Evolutionary conservation across 2,329 filamentous ascomycete species (phyloP).

Genomic region (Aspergillus sp.): DNA sequence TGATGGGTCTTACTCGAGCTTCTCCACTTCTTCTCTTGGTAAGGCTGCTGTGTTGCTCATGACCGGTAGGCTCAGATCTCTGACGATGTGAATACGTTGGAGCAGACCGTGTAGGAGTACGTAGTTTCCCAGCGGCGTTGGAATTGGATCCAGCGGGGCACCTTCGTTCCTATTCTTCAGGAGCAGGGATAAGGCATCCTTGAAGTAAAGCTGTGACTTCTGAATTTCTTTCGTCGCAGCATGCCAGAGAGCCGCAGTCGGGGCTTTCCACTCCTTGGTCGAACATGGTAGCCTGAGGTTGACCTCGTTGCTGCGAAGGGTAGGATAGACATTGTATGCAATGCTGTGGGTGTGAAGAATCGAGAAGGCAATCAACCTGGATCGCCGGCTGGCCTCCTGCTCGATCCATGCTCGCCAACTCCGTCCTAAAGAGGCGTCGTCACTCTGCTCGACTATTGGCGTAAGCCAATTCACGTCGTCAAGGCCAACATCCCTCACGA

Average conservation of each 20-base stretch:
- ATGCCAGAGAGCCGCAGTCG: constrained; percentile 38
- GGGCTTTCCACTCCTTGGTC: constrained; percentile 42
- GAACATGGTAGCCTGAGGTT: constrained; percentile 44
- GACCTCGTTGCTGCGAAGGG: constrained; percentile 43
- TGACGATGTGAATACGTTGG: constrained; percentile 62
- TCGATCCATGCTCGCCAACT: constrained; percentile 44
- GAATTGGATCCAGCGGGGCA: constrained; percentile 34
- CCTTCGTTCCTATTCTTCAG: constrained; percentile 34
- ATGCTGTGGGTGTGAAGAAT: constrained; percentile 46
- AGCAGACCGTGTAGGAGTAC: constrained; percentile 73
- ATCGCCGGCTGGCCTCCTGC: constrained; percentile 41
- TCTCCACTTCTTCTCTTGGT: constrained; percentile 40
- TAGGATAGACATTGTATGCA: constrained; percentile 45
- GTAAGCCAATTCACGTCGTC: constrained; percentile 32
- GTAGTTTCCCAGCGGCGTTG: constrained; percentile 66
- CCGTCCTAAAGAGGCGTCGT: constrained; percentile 10
- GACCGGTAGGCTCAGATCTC: constrained; percentile 38
- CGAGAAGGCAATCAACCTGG: constrained; percentile 43
- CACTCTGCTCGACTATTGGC: constrained; percentile 14
- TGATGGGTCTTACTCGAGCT: constrained; percentile 34
- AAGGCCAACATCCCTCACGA: constrained; percentile 35
- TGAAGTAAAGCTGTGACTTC: constrained; percentile 39
- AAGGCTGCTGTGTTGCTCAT: constrained; percentile 36
- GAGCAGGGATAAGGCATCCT: constrained; percentile 38
- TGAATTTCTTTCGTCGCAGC: constrained; percentile 31